Base-by-base conservation (phyloP, 305 asterid species). In the Solanum hybrid region DNA sequence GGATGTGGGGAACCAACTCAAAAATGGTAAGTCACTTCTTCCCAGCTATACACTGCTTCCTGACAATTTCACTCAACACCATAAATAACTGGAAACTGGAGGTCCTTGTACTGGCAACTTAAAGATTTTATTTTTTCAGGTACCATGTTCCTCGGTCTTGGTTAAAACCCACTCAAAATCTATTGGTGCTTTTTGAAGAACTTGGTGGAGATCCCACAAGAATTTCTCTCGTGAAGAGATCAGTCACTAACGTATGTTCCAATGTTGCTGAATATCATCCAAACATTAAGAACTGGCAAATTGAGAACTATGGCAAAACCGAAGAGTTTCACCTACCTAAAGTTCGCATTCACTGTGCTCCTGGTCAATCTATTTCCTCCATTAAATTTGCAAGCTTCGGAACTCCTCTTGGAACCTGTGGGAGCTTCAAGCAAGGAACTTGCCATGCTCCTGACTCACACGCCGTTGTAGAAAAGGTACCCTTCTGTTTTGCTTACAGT, bases 381-480 rank as follows among this genome's bases (percentile, higher is more conserved):
- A 96, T 97, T 87, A 96, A 96, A 92, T 97, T 97, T 92, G 99
- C 99, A 6, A 97, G 99, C 95, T 97, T 95, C 37, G 99, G 99
- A 92, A 97, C 98, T 89, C 98, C 99, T 57, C 89, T 91, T 10
- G 99, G 99, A 83, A 95, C 96, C 16, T 97, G 99, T 81, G 99
- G 99, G 73, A 94, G 87, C 89, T 96, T 96, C 95, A 95, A 94
- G 93, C 94, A 94, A 92, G 99, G 99, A 92, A 85, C 95, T 71
- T 97, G 99, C 96, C 99, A 97, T 89, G 95, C 99, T 92, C 92
- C 97, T 77, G 90, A 95, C 64, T 95, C 99, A 0, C 87, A 93
- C 20, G 34, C 92, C 90, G 93, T 91, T 90, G 34, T 96, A 51
- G 95, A 96, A 91, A 96, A 94, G 99, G 99, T 97, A 94, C 29